These are phyloP conservation scores for Pythium pyrilobum DNA, from an alignment of 352 stramenopile genomes.

Conservation along the genomic window DNA sequence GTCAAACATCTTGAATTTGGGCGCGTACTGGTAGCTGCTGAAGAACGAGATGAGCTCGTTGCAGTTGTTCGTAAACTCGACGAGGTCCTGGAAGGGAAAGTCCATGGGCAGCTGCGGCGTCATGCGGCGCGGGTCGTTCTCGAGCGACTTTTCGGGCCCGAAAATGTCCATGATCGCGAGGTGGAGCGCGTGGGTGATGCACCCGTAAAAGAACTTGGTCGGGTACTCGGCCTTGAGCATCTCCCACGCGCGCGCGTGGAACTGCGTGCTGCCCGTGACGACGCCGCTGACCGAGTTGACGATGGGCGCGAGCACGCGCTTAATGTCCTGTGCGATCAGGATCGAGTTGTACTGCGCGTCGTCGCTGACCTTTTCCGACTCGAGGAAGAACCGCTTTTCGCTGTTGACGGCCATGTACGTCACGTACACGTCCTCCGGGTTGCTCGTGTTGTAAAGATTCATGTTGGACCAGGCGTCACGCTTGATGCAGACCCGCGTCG, in stretches of 20 bases:
- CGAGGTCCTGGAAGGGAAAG: constrained; percentile 76
- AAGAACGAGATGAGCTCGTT: constrained; percentile 78
- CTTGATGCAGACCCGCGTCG: constrained; percentile 66
- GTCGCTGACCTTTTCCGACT: constrained; percentile 62
- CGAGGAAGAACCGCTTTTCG: constrained; percentile 76
- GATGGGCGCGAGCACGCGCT: constrained; percentile 74
- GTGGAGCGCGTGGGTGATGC: constrained; percentile 75
- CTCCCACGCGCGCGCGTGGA: constrained; percentile 71
- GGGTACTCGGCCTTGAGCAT: constrained; percentile 81
- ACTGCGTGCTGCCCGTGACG: constrained; percentile 70
- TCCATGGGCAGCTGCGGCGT: constrained; percentile 63
- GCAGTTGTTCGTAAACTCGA: constrained; percentile 69
- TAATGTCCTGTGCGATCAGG: constrained; percentile 79
- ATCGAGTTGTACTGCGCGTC: constrained; percentile 72
- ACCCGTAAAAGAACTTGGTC: constrained; percentile 86
- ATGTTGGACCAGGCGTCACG: constrained; percentile 74
- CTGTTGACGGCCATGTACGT: constrained; percentile 79
- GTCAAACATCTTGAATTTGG: constrained; percentile 76
- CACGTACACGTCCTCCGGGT: constrained; percentile 60
- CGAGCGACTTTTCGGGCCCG: constrained; percentile 55
- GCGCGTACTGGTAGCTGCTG: constrained; percentile 71
- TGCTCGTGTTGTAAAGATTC: constrained; percentile 72
- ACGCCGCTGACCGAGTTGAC: constrained; percentile 63
- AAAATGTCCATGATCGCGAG: constrained; percentile 84
- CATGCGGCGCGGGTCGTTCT: constrained; percentile 62